phyloP scores from a whole-genome alignment of 2,329 filamentous ascomycete species.

The Apiospora kogelbergensis region DNA sequence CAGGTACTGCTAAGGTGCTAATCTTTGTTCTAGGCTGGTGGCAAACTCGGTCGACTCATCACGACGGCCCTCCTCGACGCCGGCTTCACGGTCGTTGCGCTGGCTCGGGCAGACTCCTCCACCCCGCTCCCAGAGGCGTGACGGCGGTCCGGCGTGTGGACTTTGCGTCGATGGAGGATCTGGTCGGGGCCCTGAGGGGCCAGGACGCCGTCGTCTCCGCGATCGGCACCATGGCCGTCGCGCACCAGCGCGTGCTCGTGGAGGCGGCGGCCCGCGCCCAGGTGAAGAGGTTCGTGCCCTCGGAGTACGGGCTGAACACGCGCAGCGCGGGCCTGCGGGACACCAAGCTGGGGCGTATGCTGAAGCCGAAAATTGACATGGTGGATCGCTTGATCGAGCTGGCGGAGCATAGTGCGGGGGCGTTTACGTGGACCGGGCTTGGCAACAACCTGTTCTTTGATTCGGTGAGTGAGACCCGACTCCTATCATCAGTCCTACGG shows the following conservation, averaged over 20 bases:
- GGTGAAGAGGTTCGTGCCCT: constrained; percentile 57
- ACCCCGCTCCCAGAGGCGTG: constrained; percentile 28
- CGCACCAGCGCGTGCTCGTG: constrained; percentile 49
- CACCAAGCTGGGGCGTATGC: constrained; percentile 24
- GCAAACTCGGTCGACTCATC: constrained; percentile 28
- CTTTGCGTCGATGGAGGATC: constrained; percentile 42
- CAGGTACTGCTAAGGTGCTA: no score
- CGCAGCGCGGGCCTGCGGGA: constrained; percentile 18
- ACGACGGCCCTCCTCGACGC: constrained; percentile 29
- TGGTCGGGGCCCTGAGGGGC: constrained; percentile 46
- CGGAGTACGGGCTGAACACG: constrained; percentile 47
- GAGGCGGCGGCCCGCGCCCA: constrained; percentile 56
- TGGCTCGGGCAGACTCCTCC: constrained; percentile 45
- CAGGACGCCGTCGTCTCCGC: constrained; percentile 56
- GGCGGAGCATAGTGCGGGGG: constrained; percentile 32
- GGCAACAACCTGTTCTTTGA: constrained; percentile 63
- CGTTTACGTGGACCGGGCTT: constrained; percentile 60
- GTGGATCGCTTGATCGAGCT: constrained; percentile 53
- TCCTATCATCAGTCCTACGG: no score
- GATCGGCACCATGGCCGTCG: constrained; percentile 40
- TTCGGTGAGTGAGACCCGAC: constrained; percentile 32
- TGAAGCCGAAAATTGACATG: constrained; percentile 27
- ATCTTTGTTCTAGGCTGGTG: constrained; percentile 26
- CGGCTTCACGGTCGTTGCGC: constrained; percentile 47
- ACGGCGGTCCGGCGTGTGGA: constrained; percentile 45